Percentiles rank a stretch among this genome's conserved stretches.
Conservation (phyloP, 345 rosid genomes). For the Acer saccharum region DNA sequence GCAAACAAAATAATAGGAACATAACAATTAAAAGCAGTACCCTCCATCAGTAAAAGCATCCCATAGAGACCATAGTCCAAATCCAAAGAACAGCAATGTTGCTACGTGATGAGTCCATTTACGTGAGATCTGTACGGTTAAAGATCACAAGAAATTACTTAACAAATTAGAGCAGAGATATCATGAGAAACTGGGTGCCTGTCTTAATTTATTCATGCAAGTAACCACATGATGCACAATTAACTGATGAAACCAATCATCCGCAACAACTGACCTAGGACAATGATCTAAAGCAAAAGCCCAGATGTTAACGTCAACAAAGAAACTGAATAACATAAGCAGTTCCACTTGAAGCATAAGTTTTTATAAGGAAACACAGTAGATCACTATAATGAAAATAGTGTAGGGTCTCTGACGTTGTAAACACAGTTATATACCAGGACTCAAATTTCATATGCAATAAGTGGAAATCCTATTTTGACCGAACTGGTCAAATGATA, state of each 20-base stretch:
- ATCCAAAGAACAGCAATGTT: constrained; percentile 78
- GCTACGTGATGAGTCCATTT: constrained; percentile 88
- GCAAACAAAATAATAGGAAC: background rate
- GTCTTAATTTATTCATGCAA: background rate
- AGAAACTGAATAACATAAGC: background rate
- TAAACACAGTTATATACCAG: background rate
- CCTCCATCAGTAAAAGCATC: constrained; percentile 73
- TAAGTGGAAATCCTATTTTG: background rate
- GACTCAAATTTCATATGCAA: background rate
- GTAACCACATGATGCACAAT: background rate
- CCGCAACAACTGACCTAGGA: background rate
- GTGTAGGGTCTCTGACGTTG: background rate
- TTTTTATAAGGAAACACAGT: background rate
- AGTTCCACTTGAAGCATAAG: background rate
- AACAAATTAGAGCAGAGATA: background rate
- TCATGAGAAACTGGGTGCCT: background rate
- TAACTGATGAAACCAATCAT: constrained; percentile 6
- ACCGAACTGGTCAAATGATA: background rate
- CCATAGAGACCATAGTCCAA: constrained; percentile 90
- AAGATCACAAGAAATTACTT: constrained; percentile 11
- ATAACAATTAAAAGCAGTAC: constrained; percentile 34
- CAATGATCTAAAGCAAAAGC: background rate
- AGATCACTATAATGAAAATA: background rate
- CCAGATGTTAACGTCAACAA: background rate
- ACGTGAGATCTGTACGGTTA: constrained; percentile 72